Evolutionary conservation across 2,329 filamentous ascomycete genomes (phyloP).

Genomic region (Eutypella sp.): DNA sequence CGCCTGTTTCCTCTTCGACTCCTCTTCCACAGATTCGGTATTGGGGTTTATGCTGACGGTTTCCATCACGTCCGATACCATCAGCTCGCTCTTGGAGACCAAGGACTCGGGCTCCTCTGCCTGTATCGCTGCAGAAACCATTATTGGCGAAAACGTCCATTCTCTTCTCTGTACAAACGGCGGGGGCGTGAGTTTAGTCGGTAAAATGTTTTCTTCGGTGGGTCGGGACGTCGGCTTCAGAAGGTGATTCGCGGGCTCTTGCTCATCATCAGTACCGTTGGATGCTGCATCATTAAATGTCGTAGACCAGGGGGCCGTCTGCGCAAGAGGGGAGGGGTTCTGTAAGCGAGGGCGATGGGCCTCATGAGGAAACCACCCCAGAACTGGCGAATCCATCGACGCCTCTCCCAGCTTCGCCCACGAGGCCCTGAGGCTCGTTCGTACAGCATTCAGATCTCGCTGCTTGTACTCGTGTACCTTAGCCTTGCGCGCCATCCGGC

Average conservation of each 20-base stretch:
- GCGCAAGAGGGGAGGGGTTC: constrained; percentile 3
- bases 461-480: constrained; percentile 19
- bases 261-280: neutral
- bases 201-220: neutral
- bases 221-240: neutral
- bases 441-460: constrained; percentile 17
- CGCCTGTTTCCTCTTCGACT: constrained; percentile 1
- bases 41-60: neutral
- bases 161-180: neutral
- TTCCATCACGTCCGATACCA: neutral
- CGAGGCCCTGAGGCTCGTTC: constrained; percentile 3
- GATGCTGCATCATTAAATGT: constrained; percentile 3
- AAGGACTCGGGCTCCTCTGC: neutral
- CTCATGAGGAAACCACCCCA: constrained; percentile 17
- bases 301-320: constrained; percentile 3
- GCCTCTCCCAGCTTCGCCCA: constrained; percentile 1
- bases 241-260: neutral
- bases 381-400: constrained; percentile 17
- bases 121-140: constrained; percentile 15
- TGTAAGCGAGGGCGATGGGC: constrained; percentile 2
- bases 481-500: constrained; percentile 17
- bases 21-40: constrained; percentile 6
- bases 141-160: constrained; percentile 20
- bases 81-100: neutral
- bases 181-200: constrained; percentile 2